Percentiles rank a stretch among this genome's conserved stretches.
These are phyloP conservation scores for Miamiensis avidus DNA, from an alignment of 169 alveolate genomes.

Conservation along the genomic window DNA sequence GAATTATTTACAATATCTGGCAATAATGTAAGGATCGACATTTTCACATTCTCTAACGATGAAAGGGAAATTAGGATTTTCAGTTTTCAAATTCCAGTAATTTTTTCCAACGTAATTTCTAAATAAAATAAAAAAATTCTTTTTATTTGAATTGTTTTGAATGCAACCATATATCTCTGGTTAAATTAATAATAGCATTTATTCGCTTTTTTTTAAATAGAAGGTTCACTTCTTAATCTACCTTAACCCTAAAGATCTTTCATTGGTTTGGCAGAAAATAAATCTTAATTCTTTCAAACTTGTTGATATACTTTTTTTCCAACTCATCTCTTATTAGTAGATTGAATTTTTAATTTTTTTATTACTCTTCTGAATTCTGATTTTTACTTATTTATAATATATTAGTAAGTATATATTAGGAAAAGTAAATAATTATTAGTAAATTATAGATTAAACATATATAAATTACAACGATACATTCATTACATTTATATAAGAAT, in stretches of 20 bases:
- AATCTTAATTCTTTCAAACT: constrained; percentile 50
- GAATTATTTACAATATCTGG: constrained; percentile 32
- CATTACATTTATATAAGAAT: too few species aligned
- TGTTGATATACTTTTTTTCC: constrained; percentile 34
- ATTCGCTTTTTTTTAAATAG: not conserved
- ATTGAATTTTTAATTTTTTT: too few species aligned
- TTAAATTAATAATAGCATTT: not conserved
- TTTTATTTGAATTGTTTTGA: not conserved
- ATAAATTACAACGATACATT: too few species aligned
- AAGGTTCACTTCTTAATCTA: not conserved
- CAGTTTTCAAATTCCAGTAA: constrained; percentile 42
- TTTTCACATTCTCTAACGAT: constrained; percentile 57
- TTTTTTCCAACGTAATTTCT: constrained; percentile 40
- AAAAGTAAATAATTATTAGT: too few species aligned
- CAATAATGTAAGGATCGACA: constrained; percentile 45
- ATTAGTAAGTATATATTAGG: too few species aligned
- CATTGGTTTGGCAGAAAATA: constrained; percentile 39
- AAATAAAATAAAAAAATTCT: not conserved
- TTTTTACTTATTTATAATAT: too few species aligned
- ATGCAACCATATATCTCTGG: too few species aligned
- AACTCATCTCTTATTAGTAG: constrained; percentile 28
- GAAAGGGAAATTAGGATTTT: constrained; percentile 52
- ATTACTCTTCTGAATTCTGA: too few species aligned
- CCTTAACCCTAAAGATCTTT: constrained; percentile 46
- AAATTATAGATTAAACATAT: too few species aligned